Conservation (phyloP, 176 grass and related monocot genomes). For the Phragmites australis region DNA sequence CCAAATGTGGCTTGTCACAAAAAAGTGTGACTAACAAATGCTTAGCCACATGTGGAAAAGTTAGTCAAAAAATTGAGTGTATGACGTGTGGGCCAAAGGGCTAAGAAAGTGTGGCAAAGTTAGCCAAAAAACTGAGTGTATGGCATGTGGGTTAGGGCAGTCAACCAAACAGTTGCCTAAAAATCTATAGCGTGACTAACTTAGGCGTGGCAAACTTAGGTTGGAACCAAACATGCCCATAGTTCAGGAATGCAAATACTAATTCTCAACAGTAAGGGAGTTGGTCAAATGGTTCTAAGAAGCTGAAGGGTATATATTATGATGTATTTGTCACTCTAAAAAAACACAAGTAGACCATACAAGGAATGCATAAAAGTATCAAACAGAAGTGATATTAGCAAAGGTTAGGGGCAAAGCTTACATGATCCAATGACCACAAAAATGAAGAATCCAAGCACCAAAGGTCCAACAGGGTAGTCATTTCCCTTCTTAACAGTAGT, state of each 20-base stretch:
- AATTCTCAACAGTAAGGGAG: not conserved
- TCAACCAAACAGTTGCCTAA: not conserved
- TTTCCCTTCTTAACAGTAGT: constrained; percentile 58
- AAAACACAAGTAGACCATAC: not conserved
- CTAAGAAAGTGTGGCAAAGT: too few relatives aligned
- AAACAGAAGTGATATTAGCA: not conserved
- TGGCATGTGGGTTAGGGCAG: too few relatives aligned
- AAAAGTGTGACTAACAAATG: too few relatives aligned
- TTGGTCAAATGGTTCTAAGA: not conserved
- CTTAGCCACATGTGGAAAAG: not conserved
- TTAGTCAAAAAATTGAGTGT: too few relatives aligned
- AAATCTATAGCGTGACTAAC: too few relatives aligned
- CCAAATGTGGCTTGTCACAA: too few relatives aligned
- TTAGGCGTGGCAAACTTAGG: too few relatives aligned
- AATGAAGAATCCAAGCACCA: constrained; percentile 65
- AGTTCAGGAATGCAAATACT: not conserved
- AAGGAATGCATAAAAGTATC: not conserved
- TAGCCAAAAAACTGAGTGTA: too few relatives aligned
- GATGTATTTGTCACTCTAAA: not conserved
- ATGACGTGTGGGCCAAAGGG: too few relatives aligned
- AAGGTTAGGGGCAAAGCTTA: constrained; percentile 25
- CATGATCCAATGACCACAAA: constrained; percentile 70
- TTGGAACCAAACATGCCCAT: too few relatives aligned
- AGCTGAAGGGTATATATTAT: not conserved
- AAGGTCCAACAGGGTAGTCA: constrained; percentile 65